Evolutionary conservation across 257 asterid genomes (phyloP).

Genomic region (Scutellaria galericulata): DNA sequence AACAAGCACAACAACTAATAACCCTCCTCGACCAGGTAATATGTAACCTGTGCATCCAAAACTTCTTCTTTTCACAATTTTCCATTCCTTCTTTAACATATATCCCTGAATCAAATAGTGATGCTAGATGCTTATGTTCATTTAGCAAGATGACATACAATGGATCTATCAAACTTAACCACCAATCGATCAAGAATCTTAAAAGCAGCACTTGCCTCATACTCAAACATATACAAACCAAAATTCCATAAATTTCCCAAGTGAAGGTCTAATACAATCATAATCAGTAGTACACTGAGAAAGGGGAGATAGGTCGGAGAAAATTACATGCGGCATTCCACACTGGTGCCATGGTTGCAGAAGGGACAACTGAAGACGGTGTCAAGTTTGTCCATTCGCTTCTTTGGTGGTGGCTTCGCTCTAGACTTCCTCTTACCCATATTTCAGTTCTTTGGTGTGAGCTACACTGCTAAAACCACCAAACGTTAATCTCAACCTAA

Average conservation of each 20-base stretch:
- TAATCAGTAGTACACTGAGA: not conserved
- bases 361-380: constrained; percentile 96
- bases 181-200: not conserved
- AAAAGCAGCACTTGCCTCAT: not conserved
- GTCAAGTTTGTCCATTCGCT: constrained; percentile 95
- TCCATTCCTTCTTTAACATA: not conserved
- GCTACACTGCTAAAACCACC: constrained; percentile 10
- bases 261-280: not conserved
- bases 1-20: not conserved
- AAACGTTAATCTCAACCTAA: constrained; percentile 3
- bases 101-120: not conserved
- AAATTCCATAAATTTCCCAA: not conserved
- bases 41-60: not conserved
- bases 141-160: not conserved
- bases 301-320: not conserved
- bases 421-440: constrained; percentile 99
- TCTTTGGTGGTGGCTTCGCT: constrained; percentile 92
- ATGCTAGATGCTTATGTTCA: constrained; percentile 3
- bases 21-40: not conserved
- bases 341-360: constrained; percentile 91
- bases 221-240: not conserved
- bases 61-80: not conserved
- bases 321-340: constrained; percentile 85
- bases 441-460: constrained; percentile 26
- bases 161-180: not conserved